These are phyloP conservation scores for Aureobasidium sp. DNA, from an alignment of 2,329 filamentous ascomycete genomes.

Conservation along the genomic window DNA sequence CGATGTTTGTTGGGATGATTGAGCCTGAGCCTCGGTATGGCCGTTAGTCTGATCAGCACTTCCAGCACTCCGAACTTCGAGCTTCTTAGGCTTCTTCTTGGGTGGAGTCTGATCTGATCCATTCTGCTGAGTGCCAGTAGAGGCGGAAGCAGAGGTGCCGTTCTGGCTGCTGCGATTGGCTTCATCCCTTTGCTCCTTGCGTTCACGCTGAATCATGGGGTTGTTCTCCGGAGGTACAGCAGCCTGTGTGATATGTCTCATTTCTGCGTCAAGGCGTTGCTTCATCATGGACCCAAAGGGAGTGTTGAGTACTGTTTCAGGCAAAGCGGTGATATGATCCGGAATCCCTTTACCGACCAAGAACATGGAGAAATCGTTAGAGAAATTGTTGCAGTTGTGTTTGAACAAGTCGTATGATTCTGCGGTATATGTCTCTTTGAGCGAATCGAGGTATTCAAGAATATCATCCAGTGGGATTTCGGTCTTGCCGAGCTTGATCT, in stretches of 20 bases:
- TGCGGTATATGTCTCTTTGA: conserved; percentile 74
- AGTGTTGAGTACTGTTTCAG: conserved; percentile 74
- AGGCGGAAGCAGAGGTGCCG: background rate
- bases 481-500: conserved; percentile 66
- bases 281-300: conserved; percentile 83
- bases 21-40: background rate
- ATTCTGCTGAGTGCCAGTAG: background rate
- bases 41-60: background rate
- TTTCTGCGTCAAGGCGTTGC: conserved; percentile 62
- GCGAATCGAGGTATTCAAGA: conserved; percentile 76
- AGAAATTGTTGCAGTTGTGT: conserved; percentile 98
- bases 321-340: conserved; percentile 75
- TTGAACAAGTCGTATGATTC: conserved; percentile 75
- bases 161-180: background rate
- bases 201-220: conserved; percentile 16
- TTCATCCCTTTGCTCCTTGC: background rate
- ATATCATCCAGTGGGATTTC: conserved; percentile 74
- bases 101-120: background rate
- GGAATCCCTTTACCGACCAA: conserved; percentile 84
- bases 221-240: conserved; percentile 36
- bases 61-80: conserved; percentile 3
- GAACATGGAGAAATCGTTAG: conserved; percentile 85
- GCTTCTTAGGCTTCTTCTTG: conserved; percentile 14
- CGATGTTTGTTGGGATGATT: background rate
- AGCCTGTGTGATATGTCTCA: conserved; percentile 56